phyloP scores from a whole-genome alignment of 805 yeast genomes.

The Hanseniaspora pseudoguilliermondii region DNA sequence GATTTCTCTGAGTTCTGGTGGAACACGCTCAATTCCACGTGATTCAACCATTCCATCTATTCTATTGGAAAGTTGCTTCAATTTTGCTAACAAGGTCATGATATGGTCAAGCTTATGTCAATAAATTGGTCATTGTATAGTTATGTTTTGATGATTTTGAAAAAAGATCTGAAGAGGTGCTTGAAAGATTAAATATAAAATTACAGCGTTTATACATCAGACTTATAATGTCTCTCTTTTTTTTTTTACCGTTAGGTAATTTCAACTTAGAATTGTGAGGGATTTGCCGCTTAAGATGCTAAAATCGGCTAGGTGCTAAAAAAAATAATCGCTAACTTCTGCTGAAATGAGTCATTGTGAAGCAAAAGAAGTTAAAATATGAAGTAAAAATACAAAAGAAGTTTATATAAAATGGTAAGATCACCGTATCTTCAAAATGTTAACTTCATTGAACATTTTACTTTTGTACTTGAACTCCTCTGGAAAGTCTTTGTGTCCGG shows the following conservation, averaged over 20 bases:
- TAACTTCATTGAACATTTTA: not conserved
- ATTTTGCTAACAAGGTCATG: not conserved
- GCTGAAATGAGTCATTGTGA: not conserved
- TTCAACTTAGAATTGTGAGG: too few species aligned
- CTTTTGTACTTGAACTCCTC: not conserved
- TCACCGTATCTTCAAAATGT: not conserved
- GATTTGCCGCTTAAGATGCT: too few species aligned
- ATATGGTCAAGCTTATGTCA: not conserved
- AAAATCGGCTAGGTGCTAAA: too few species aligned
- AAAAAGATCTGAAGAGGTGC: not conserved
- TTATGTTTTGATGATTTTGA: not conserved
- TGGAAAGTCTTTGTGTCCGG: not conserved
- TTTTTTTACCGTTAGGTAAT: too few species aligned
- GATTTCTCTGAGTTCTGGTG: slow-evolving; percentile 52
- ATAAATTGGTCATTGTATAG: not conserved
- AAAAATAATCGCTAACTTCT: too few species aligned
- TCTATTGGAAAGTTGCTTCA: slow-evolving; percentile 25
- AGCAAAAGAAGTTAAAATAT: not conserved
- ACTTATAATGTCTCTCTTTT: too few species aligned
- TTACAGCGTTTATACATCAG: too few species aligned
- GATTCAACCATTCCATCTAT: slow-evolving; percentile 57
- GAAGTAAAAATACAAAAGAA: not conserved
- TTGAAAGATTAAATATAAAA: too few species aligned
- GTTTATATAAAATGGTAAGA: not conserved
- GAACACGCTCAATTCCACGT: slow-evolving; percentile 66